Evolutionary conservation across 2,329 filamentous ascomycete species (phyloP).

Genomic region (Aspergillus amoenus): DNA sequence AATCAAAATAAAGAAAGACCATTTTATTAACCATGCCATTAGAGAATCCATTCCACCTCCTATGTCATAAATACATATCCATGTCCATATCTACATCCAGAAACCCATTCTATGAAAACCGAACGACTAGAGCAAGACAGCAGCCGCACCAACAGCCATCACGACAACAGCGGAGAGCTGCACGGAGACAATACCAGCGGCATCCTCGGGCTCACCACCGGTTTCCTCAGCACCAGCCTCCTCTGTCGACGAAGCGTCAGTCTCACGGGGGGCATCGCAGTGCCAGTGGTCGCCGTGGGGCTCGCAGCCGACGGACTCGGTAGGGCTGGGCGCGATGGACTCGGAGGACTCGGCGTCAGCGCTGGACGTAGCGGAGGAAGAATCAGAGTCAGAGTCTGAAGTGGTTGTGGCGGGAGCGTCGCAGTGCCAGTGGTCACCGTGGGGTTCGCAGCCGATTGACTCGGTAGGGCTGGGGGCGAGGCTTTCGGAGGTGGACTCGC

Average conservation of each 20-base stretch:
- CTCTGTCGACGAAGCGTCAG: slow-evolving; percentile 8
- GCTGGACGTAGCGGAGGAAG: not conserved
- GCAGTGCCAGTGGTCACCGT: slow-evolving; percentile 34
- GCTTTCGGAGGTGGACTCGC: slow-evolving; percentile 15
- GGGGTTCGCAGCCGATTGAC: slow-evolving; percentile 26
- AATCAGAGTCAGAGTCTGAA: slow-evolving; percentile 3
- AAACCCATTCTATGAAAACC: not conserved
- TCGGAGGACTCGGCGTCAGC: too few relatives aligned
- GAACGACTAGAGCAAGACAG: not conserved
- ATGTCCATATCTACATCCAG: not conserved
- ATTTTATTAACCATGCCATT: too few relatives aligned
- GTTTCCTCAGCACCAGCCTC: slow-evolving; percentile 8
- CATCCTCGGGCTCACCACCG: slow-evolving; percentile 6
- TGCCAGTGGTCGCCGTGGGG: slow-evolving; percentile 30
- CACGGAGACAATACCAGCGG: slow-evolving; percentile 9
- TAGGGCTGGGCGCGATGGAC: too few relatives aligned
- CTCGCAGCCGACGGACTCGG: slow-evolving; percentile 14
- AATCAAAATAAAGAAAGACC: too few relatives aligned
- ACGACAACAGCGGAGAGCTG: slow-evolving; percentile 10
- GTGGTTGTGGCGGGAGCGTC: slow-evolving; percentile 23
- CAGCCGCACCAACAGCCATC: slow-evolving; percentile 16
- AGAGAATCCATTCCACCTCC: too few relatives aligned
- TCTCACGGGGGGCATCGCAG: slow-evolving; percentile 23
- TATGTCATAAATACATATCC: too few relatives aligned
- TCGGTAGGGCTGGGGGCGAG: slow-evolving; percentile 32